Percentiles rank a stretch among this genome's conserved stretches.
Conservation (phyloP, 768 basidiomycete species). For the Podaxis mareebaensis region DNA sequence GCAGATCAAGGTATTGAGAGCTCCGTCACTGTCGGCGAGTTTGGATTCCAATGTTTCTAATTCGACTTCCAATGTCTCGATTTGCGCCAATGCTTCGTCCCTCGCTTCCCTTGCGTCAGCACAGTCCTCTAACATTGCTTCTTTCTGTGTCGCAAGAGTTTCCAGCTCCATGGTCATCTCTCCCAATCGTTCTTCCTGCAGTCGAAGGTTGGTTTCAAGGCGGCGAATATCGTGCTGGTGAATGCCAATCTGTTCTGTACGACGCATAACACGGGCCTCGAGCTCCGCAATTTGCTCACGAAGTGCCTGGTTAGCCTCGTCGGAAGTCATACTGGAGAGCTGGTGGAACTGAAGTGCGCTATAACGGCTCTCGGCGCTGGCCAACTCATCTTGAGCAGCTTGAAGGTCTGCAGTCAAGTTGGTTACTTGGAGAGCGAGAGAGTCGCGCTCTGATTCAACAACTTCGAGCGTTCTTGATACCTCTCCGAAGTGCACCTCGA, state of each 20-base stretch:
- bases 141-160: slow-evolving; percentile 63
- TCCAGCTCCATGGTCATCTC: slow-evolving; percentile 76
- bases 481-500: slow-evolving; percentile 37
- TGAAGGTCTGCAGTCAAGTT: slow-evolving; percentile 64
- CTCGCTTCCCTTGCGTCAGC: slow-evolving; percentile 73
- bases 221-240: slow-evolving; percentile 80
- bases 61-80: slow-evolving; percentile 66
- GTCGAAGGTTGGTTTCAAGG: slow-evolving; percentile 69
- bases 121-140: slow-evolving; percentile 85
- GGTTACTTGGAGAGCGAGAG: slow-evolving; percentile 61
- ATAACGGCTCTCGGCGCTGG: slow-evolving; percentile 60
- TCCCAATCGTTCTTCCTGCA: slow-evolving; percentile 72
- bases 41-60: slow-evolving; percentile 42
- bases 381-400: slow-evolving; percentile 51
- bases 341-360: slow-evolving; percentile 65
- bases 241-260: slow-evolving; percentile 74
- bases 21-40: slow-evolving; percentile 31
- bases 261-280: slow-evolving; percentile 60
- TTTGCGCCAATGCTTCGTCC: slow-evolving; percentile 55
- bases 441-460: slow-evolving; percentile 65
- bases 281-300: slow-evolving; percentile 69
- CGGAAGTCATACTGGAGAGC: slow-evolving; percentile 60
- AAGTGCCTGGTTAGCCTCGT: slow-evolving; percentile 54
- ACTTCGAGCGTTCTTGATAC: slow-evolving; percentile 44
- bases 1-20: slow-evolving; percentile 38